Conservation (phyloP, 2,329 filamentous ascomycete genomes). For the Scedosporium aurantiacum region DNA sequence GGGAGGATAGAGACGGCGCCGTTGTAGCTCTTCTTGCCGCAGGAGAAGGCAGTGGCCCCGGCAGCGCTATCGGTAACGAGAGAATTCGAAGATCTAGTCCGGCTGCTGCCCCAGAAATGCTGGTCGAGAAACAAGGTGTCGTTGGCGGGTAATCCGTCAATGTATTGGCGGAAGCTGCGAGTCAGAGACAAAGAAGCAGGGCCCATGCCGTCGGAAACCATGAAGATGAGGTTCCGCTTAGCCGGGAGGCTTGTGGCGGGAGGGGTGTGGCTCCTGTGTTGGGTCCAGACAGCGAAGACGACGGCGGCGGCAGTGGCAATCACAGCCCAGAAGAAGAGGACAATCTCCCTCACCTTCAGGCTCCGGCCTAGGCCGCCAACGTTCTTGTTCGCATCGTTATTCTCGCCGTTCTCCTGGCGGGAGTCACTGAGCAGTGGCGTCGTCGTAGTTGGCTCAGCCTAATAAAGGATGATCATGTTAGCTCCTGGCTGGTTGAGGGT, state of each 20-base stretch:
- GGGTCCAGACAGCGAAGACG: slow-evolving; percentile 65
- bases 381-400: slow-evolving; percentile 14
- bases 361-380: slow-evolving; percentile 14
- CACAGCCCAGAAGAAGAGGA: slow-evolving; percentile 73
- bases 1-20: slow-evolving; percentile 86
- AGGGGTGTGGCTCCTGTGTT: slow-evolving; percentile 42
- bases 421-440: slow-evolving; percentile 10
- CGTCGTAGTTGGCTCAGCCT: neutral
- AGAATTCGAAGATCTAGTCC: slow-evolving; percentile 73
- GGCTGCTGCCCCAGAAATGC: slow-evolving; percentile 81
- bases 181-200: slow-evolving; percentile 83
- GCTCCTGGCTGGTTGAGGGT: neutral
- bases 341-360: slow-evolving; percentile 51
- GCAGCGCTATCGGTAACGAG: slow-evolving; percentile 92
- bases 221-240: slow-evolving; percentile 94
- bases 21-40: slow-evolving; percentile 89
- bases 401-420: slow-evolving; percentile 19
- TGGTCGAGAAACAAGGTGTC: slow-evolving; percentile 73
- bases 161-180: slow-evolving; percentile 71
- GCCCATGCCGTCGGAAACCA: slow-evolving; percentile 99
- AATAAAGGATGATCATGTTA: neutral
- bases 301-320: slow-evolving; percentile 70
- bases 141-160: slow-evolving; percentile 59
- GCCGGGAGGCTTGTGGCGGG: slow-evolving; percentile 14
- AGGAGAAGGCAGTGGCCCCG: slow-evolving; percentile 94